Evolutionary conservation across 306 rosid species (phyloP), one percentile per base, ranked within the genome.

Genomic region (Gillenia trifoliata): DNA sequence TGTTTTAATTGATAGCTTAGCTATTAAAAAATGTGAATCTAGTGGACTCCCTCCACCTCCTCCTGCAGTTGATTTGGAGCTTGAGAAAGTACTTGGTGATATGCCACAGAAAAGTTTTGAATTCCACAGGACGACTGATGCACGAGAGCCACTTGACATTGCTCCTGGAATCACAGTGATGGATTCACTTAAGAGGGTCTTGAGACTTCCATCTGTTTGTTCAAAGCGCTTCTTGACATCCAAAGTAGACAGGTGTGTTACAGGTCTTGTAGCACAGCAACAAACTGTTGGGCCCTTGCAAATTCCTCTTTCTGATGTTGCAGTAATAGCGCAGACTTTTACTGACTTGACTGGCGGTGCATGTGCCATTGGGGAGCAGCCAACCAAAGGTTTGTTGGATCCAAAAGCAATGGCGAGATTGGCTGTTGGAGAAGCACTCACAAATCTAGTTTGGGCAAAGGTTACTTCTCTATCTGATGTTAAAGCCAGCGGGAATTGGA

Each of bases 381-480:
- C 97, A 73, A 78, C 88, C 77, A 93, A 93, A 85, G 98, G 98
- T 60, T 74, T 93, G 76, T 76, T 93, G 59, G 81, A 93, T 77
- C 97, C 98, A 64, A 88, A 88, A 84, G 93, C 98, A 79, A 93
- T 93, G 98, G 98, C 98, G 43, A 86, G 98, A 65, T 85, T 93
- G 75, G 92, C 97, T 33, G 92, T 93, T 73, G 97, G 98, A 72
- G 97, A 93, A 88, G 97, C 98, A 55, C 92, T 93, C 40, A 93
- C 98, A 74, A 91, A 93, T 82, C 97, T 93, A 76, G 93, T 93
- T 68, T 91, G 98, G 97, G 98, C 98, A 2, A 87, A 89, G 83
- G 87, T 91, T 62, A 87, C 96, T 77, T 79, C 90, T 47, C 89
- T 93, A 38, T 91, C 97, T 76, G 98, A 92, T 82, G 89, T 92